These are phyloP conservation scores for Talaromyces sp. DNA, from an alignment of 2,329 filamentous ascomycete species.

Conservation along the genomic window DNA sequence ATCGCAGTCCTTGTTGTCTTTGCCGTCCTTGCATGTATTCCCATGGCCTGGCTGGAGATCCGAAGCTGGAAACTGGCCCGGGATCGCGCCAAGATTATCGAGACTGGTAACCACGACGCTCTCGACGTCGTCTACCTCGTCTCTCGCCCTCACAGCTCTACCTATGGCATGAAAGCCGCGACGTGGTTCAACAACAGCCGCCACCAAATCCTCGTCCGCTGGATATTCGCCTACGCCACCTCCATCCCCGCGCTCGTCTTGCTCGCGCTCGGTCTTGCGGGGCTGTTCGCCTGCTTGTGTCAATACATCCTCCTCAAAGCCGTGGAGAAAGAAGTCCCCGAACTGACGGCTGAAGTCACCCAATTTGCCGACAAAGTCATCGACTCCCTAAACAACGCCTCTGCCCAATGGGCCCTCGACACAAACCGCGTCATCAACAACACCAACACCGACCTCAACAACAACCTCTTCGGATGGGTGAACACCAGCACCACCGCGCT, in stretches of 20 bases:
- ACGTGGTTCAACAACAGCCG: conserved; percentile 59
- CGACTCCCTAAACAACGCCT: conserved; percentile 66
- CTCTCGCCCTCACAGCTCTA: conserved; percentile 72
- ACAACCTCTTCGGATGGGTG: conserved; percentile 82
- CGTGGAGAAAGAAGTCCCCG: conserved; percentile 72
- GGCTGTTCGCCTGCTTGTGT: conserved; percentile 76
- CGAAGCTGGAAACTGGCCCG: conserved; percentile 71
- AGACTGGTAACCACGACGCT: conserved; percentile 63
- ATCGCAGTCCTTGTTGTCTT: conserved; percentile 68
- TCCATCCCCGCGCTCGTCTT: conserved; percentile 81
- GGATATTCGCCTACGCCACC: conserved; percentile 84
- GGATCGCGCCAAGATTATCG: conserved; percentile 63
- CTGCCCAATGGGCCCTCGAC: conserved; percentile 68
- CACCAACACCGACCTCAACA: conserved; percentile 70
- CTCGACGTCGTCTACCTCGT: conserved; percentile 88
- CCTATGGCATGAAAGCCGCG: conserved; percentile 66
- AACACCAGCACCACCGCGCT: conserved; percentile 75
- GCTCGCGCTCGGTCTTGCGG: conserved; percentile 74
- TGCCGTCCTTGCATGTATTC: conserved; percentile 68
- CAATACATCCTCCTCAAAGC: conserved; percentile 73
- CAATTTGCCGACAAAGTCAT: conserved; percentile 77
- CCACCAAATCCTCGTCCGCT: conserved; percentile 70
- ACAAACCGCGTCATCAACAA: conserved; percentile 68
- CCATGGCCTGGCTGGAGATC: conserved; percentile 78
- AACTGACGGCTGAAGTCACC: conserved; percentile 68